phyloP scores from a whole-genome alignment of 768 basidiomycete species.

The Naganishia kalamii region DNA sequence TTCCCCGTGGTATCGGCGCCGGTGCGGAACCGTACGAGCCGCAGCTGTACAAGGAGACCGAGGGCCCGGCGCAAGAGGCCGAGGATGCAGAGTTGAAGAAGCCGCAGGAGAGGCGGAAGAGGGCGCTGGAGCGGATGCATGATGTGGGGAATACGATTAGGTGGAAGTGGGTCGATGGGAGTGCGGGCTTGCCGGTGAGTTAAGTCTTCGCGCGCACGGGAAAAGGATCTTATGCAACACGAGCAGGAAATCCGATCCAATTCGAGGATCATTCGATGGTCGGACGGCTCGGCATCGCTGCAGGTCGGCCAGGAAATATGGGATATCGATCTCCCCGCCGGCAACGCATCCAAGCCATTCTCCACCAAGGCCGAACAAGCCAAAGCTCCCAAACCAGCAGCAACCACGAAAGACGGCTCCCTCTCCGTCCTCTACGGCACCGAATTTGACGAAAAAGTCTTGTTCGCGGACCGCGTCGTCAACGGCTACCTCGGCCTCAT shows the following conservation, averaged over 20 bases:
- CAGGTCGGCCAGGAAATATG: conserved; percentile 90
- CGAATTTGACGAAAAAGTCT: conserved; percentile 27
- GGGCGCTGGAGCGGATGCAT: conserved; percentile 66
- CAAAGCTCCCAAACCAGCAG: neutral
- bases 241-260: conserved; percentile 66
- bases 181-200: conserved; percentile 63
- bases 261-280: conserved; percentile 86
- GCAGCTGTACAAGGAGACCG: conserved; percentile 67
- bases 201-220: conserved; percentile 49
- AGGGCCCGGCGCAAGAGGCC: conserved; percentile 74
- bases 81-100: conserved; percentile 54
- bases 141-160: conserved; percentile 90
- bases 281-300: conserved; percentile 83
- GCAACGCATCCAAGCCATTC: conserved; percentile 9
- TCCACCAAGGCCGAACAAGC: neutral
- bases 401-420: conserved; percentile 9
- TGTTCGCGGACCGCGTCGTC: conserved; percentile 37
- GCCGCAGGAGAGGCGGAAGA: conserved; percentile 50
- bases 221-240: conserved; percentile 21
- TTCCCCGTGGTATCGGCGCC: conserved; percentile 88
- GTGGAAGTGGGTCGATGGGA: conserved; percentile 87
- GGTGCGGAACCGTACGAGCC: conserved; percentile 68
- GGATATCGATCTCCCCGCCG: conserved; percentile 55
- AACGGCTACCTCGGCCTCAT: conserved; percentile 35
- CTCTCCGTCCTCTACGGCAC: conserved; percentile 28